A percentile compares a stretch with the other conserved stretches of the same genome.
phyloP scores from a whole-genome alignment of 106 monocot genomes.

The Gastrodia elata region DNA sequence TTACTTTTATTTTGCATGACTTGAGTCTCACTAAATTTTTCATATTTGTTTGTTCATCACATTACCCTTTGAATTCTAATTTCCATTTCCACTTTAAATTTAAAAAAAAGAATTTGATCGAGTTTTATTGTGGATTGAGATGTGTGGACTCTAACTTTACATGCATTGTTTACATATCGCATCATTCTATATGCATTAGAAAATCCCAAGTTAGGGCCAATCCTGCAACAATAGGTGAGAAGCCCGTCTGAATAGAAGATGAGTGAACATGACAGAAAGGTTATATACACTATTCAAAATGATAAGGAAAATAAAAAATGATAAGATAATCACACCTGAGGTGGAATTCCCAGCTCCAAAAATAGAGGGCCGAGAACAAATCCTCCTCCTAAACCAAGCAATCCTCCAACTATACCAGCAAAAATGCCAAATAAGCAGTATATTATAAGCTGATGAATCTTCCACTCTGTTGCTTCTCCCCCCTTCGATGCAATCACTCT shows the following conservation, averaged over 20 bases:
- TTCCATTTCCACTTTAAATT: not conserved
- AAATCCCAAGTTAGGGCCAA: no score
- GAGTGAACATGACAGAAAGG: not conserved
- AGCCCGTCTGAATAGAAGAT: no score
- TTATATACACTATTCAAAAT: not conserved
- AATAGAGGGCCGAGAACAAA: constrained; percentile 66
- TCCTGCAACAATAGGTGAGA: no score
- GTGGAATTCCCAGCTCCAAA: constrained; percentile 60
- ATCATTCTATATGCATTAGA: no score
- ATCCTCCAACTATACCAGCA: constrained; percentile 58
- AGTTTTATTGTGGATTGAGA: no score
- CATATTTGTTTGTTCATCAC: not conserved
- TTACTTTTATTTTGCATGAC: no score
- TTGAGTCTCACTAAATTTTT: not conserved
- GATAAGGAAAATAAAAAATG: not conserved
- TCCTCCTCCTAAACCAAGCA: constrained; percentile 70
- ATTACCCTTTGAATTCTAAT: not conserved
- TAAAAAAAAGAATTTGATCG: no score
- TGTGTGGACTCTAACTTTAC: no score
- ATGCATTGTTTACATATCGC: no score
- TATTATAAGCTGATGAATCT: constrained; percentile 33
- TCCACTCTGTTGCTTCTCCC: constrained; percentile 29
- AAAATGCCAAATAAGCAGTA: constrained; percentile 38
- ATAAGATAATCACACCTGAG: constrained; percentile 31
- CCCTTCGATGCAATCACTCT: constrained; percentile 64